phyloP scores from a whole-genome alignment of 208 protist genomes.

The Phytomonas francai region DNA sequence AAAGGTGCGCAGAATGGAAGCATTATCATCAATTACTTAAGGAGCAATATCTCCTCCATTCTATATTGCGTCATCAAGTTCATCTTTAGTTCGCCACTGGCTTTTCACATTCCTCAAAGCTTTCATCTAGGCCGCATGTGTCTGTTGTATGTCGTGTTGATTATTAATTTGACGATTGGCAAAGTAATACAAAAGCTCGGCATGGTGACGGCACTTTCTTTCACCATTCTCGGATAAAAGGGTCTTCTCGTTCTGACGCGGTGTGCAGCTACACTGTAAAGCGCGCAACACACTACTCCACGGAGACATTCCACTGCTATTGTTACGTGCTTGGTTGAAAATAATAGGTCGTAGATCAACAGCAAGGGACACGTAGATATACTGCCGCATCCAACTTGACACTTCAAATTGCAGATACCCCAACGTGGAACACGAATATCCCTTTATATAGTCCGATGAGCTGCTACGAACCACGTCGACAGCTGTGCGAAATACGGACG shows the following conservation, averaged over 20 bases:
- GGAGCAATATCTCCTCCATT: neutral
- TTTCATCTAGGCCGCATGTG: neutral
- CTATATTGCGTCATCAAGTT: neutral
- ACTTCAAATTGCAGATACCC: constrained; percentile 56
- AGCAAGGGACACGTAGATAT: constrained; percentile 35
- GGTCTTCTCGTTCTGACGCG: constrained; percentile 32
- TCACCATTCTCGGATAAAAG: constrained; percentile 8
- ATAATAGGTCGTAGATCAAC: constrained; percentile 40
- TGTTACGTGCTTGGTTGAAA: constrained; percentile 2
- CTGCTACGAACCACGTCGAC: constrained; percentile 29
- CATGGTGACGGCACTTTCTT: constrained; percentile 66
- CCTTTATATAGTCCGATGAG: constrained; percentile 36
- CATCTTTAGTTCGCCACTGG: neutral
- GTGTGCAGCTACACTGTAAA: constrained; percentile 56
- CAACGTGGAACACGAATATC: constrained; percentile 37
- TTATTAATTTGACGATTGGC: constrained; percentile 20
- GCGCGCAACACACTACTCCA: constrained; percentile 39
- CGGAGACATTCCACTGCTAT: neutral
- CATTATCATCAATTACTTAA: neutral
- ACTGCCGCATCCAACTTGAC: constrained; percentile 41
- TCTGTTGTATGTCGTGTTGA: neutral
- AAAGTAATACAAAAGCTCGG: constrained; percentile 67
- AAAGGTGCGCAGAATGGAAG: constrained; percentile 3
- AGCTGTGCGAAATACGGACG: constrained; percentile 31
- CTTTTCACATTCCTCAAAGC: neutral